Conservation (phyloP, 2,329 filamentous ascomycete species). For the Biscogniauxia mediterranea region DNA sequence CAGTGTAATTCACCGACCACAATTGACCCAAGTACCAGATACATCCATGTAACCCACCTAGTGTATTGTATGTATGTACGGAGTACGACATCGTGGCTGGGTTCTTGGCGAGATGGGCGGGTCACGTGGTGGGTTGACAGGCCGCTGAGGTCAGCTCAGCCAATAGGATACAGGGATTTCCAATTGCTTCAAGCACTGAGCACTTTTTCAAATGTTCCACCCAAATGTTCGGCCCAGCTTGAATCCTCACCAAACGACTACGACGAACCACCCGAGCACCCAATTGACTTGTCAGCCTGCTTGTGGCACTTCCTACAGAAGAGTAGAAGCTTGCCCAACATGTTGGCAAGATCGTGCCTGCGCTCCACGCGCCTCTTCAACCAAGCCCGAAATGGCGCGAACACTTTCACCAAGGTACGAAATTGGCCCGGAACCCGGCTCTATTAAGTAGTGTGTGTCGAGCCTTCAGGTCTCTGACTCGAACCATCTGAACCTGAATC, state of each 20-base stretch:
- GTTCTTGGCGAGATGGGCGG: not conserved
- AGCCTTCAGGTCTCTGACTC: constrained; percentile 32
- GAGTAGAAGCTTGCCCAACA: constrained; percentile 57
- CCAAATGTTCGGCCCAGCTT: constrained; percentile 22
- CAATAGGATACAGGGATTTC: constrained; percentile 31
- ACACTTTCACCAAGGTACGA: constrained; percentile 74
- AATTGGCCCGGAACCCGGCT: constrained; percentile 6
- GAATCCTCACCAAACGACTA: constrained; percentile 23
- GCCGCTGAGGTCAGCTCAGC: constrained; percentile 16
- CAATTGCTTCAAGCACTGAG: constrained; percentile 34
- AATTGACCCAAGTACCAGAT: too few species aligned
- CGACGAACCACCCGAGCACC: constrained; percentile 10
- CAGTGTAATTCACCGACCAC: not conserved
- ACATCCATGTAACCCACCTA: too few species aligned
- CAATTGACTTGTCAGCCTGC: constrained; percentile 29
- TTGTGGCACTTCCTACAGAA: constrained; percentile 33
- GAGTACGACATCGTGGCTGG: too few species aligned
- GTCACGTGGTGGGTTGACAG: constrained; percentile 12
- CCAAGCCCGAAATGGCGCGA: constrained; percentile 70
- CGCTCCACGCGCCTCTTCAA: constrained; percentile 84
- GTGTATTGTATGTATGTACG: too few species aligned
- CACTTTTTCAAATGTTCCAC: constrained; percentile 30
- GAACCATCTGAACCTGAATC: not conserved
- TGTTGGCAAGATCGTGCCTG: constrained; percentile 92
- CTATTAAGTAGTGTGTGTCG: constrained; percentile 31